Percentiles rank a stretch among this genome's conserved stretches.
phyloP scores from a whole-genome alignment of 2,329 filamentous ascomycete genomes.

The Colletotrichum chlorophyti region DNA sequence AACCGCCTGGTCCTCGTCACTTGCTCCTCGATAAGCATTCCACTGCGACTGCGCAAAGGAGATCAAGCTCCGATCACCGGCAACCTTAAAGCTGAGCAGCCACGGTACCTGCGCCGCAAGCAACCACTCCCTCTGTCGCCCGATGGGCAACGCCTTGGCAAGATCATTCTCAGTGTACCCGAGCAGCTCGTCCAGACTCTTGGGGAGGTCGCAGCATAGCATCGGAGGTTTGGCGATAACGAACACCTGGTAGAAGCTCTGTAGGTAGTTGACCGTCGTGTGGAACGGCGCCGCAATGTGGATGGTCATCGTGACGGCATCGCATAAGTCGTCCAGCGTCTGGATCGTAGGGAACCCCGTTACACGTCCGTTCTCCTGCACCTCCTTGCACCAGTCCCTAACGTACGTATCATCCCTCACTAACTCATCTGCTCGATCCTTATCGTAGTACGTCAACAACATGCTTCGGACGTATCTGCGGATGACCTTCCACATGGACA shows the following conservation, averaged over 20 bases:
- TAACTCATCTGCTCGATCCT: constrained; percentile 37
- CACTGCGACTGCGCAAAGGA: constrained; percentile 48
- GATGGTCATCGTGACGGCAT: constrained; percentile 59
- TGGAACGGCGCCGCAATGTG: constrained; percentile 58
- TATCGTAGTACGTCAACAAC: constrained; percentile 42
- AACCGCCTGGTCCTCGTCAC: constrained; percentile 30
- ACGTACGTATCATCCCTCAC: constrained; percentile 39
- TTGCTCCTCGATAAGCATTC: constrained; percentile 36
- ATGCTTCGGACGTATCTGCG: constrained; percentile 48
- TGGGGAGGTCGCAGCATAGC: constrained; percentile 43
- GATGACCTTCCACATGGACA: constrained; percentile 50
- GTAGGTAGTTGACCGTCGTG: constrained; percentile 58
- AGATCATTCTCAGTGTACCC: constrained; percentile 41
- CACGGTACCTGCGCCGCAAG: constrained; percentile 52
- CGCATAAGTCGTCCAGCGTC: constrained; percentile 47
- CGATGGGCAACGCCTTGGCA: constrained; percentile 48
- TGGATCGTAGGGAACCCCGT: constrained; percentile 49
- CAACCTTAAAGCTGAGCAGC: constrained; percentile 51
- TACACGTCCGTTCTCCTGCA: constrained; percentile 46
- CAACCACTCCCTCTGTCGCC: constrained; percentile 50
- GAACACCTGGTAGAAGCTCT: constrained; percentile 57
- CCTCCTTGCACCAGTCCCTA: constrained; percentile 47
- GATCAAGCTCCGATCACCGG: constrained; percentile 45
- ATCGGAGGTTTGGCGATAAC: constrained; percentile 51
- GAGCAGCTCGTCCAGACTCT: constrained; percentile 37